These are phyloP conservation scores for Pinus taeda DNA, from an alignment of 75 land plant species.

Conservation along the genomic window DNA sequence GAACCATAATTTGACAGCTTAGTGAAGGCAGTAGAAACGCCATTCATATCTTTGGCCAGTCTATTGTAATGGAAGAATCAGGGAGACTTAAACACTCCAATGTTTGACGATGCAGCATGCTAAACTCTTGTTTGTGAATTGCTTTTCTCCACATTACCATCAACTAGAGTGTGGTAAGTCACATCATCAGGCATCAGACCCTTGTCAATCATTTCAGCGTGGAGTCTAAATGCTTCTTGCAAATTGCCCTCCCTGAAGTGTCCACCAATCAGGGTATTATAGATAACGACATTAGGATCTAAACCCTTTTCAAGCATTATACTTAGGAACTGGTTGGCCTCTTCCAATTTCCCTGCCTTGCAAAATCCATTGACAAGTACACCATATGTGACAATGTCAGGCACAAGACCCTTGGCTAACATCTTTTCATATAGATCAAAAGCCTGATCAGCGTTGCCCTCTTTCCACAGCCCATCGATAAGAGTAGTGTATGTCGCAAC, in stretches of 20 bases:
- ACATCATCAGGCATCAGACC: conserved; percentile 6
- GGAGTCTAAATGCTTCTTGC: conserved; percentile 5
- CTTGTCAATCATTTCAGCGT: conserved; percentile 17
- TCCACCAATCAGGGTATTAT: not conserved
- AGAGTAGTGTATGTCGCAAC: conserved; percentile 12
- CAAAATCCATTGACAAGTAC: conserved; percentile 14
- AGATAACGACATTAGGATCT: not conserved
- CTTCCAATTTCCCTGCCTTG: conserved; percentile 14
- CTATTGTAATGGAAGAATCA: too few species aligned
- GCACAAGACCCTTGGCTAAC: not conserved
- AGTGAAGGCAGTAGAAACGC: too few species aligned
- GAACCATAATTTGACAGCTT: too few species aligned
- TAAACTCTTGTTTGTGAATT: not conserved
- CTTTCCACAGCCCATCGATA: conserved; percentile 15
- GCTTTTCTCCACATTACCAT: conserved; percentile 10
- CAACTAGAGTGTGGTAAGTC: conserved; percentile 11
- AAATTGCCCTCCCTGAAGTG: not conserved
- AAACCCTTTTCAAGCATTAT: not conserved
- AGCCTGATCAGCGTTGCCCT: conserved; percentile 6
- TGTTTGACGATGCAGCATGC: conserved; percentile 14
- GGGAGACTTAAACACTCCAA: conserved; percentile 5
- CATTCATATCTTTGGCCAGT: too few species aligned
- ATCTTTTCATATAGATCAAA: not conserved
- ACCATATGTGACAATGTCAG: conserved; percentile 13
- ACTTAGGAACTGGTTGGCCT: conserved; percentile 11